These are phyloP conservation scores for Gossypium raimondii DNA, from an alignment of 345 rosid species.

Conservation along the genomic window DNA sequence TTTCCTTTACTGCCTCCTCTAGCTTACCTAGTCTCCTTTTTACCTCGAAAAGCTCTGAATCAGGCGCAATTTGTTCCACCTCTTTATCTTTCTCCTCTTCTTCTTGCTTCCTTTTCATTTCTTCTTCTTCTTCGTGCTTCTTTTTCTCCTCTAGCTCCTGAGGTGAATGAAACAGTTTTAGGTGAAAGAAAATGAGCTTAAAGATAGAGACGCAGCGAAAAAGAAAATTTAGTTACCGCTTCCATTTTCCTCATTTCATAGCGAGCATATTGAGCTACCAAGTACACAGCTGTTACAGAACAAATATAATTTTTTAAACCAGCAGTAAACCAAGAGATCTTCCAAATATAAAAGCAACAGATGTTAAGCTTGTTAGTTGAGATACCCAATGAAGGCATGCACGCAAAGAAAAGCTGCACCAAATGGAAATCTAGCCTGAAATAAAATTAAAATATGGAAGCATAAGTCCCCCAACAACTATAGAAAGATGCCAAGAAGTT, in stretches of 20 bases:
- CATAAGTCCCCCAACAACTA: neutral
- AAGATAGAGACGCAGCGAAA: neutral
- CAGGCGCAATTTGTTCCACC: constrained; percentile 38
- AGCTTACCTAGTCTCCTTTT: constrained; percentile 63
- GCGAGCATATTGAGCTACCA: constrained; percentile 88
- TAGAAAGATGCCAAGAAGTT: neutral
- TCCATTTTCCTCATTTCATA: constrained; percentile 81
- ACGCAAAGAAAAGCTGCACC: constrained; percentile 87
- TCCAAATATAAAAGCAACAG: constrained; percentile 6
- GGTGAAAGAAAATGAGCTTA: neutral
- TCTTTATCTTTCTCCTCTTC: constrained; percentile 53
- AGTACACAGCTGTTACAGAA: constrained; percentile 61
- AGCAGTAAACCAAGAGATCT: constrained; percentile 17
- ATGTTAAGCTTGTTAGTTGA: constrained; percentile 17
- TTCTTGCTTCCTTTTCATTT: constrained; percentile 29
- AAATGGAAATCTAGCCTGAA: constrained; percentile 88
- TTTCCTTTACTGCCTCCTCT: constrained; percentile 66
- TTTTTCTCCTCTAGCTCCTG: constrained; percentile 67
- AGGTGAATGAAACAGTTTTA: neutral
- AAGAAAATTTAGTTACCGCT: constrained; percentile 39
- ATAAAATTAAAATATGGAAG: constrained; percentile 27
- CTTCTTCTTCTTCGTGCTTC: constrained; percentile 48
- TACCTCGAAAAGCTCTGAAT: constrained; percentile 52
- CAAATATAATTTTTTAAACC: constrained; percentile 27
- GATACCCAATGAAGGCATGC: constrained; percentile 91